These are phyloP conservation scores for Tetrastigma voinierianum DNA, from an alignment of 164 flowering plant genomes.

Conservation along the genomic window DNA sequence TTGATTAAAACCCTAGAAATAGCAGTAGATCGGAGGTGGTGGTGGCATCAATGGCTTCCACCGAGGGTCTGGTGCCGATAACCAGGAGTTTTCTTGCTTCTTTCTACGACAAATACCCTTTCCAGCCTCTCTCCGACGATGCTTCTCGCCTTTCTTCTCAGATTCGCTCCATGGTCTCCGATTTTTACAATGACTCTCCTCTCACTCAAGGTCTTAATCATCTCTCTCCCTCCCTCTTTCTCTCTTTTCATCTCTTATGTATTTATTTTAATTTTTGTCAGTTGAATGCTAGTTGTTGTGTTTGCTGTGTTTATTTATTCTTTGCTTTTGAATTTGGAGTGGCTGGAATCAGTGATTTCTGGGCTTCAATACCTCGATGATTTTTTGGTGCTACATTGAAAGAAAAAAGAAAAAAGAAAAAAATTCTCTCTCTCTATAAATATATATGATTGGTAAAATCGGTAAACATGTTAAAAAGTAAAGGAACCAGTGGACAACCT, in stretches of 20 bases:
- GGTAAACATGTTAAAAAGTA: no score
- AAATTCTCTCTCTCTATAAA: no score
- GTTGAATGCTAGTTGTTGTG: neutral
- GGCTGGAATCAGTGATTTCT: no score
- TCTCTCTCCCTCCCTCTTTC: neutral
- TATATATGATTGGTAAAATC: no score
- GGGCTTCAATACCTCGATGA: no score
- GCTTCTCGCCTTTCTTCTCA: constrained; percentile 59
- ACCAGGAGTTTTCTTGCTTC: constrained; percentile 72
- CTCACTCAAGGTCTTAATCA: constrained; percentile 39
- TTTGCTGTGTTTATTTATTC: neutral
- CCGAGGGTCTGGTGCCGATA: constrained; percentile 88
- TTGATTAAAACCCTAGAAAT: no score
- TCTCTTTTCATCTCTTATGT: neutral
- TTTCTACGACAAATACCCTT: constrained; percentile 76
- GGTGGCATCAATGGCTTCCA: constrained; percentile 54
- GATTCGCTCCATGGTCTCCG: constrained; percentile 49
- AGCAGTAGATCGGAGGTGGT: no score
- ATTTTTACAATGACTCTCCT: constrained; percentile 40
- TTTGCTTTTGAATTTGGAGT: no score
- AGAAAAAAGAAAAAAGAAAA: no score
- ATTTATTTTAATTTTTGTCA: no score
- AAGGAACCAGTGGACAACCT: no score
- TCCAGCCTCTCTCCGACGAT: constrained; percentile 59
- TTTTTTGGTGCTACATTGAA: no score